phyloP scores from a whole-genome alignment of 106 monocot genomes.

The Acorus gramineus region DNA sequence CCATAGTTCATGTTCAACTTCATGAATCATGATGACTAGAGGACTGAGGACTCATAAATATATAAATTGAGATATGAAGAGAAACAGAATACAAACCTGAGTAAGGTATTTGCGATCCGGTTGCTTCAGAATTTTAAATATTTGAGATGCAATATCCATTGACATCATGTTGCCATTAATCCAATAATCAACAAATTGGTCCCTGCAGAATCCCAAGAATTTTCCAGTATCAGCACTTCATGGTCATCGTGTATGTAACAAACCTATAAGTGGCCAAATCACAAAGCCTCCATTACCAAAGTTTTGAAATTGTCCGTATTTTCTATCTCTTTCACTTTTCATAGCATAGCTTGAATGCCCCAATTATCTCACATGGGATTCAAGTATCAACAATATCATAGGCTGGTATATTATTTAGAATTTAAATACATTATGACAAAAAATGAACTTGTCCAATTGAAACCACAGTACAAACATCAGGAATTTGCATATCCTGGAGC shows the following conservation, averaged over 20 bases:
- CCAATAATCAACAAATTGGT: slow-evolving; percentile 87
- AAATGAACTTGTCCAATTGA: too few species aligned
- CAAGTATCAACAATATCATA: too few species aligned
- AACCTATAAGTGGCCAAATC: too few species aligned
- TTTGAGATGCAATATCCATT: slow-evolving; percentile 73
- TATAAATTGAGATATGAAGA: neutral
- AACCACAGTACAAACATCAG: too few species aligned
- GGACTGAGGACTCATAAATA: neutral
- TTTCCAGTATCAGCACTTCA: too few species aligned
- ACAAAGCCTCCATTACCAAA: too few species aligned
- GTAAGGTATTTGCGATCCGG: slow-evolving; percentile 60
- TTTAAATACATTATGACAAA: slow-evolving; percentile 47
- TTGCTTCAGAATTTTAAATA: slow-evolving; percentile 81
- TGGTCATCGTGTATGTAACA: too few species aligned
- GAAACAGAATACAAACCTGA: slow-evolving; percentile 40
- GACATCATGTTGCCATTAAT: slow-evolving; percentile 78
- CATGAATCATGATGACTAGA: too few species aligned
- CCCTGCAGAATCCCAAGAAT: slow-evolving; percentile 21
- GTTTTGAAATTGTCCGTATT: too few species aligned
- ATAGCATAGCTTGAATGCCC: neutral
- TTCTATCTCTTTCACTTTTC: too few species aligned
- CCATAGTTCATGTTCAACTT: too few species aligned
- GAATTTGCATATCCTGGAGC: too few species aligned
- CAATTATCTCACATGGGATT: neutral
- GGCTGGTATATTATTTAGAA: neutral